Conservation (phyloP, 371 early-diverging fungal genomes). For the Syncephalis fuscata region DNA sequence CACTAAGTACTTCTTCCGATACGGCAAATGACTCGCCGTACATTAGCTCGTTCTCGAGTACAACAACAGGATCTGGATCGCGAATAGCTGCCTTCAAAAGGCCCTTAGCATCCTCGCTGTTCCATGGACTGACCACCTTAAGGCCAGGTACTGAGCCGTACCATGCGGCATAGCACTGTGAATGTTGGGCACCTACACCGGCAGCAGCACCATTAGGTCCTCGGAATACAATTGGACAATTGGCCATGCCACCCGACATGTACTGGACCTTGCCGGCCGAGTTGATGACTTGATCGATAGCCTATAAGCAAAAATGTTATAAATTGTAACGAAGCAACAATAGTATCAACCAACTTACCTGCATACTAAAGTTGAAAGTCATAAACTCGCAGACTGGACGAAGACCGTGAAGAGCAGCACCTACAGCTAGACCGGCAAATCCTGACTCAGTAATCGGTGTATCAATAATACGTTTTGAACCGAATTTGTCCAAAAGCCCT, state of each 20-base stretch:
- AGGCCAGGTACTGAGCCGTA: conserved; percentile 97
- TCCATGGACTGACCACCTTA: conserved; percentile 98
- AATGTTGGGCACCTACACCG: conserved; percentile 99
- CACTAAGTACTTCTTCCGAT: conserved; percentile 59
- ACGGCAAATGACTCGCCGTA: conserved; percentile 86
- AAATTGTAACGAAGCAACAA: background rate
- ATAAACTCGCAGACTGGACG: conserved; percentile 99
- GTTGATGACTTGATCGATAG: conserved; percentile 99
- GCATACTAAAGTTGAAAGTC: conserved; percentile 99
- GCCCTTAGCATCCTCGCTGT: conserved; percentile 96
- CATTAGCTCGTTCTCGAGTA: conserved; percentile 98
- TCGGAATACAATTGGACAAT: conserved; percentile 97
- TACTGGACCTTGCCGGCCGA: conserved; percentile 97
- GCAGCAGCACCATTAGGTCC: conserved; percentile 99
- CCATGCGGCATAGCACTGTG: conserved; percentile 97
- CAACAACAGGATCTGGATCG: conserved; percentile 97
- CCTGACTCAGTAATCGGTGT: conserved; percentile 99
- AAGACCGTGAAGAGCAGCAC: conserved; percentile 90
- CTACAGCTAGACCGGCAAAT: conserved; percentile 97
- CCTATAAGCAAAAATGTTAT: conserved; percentile 23
- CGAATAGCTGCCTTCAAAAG: conserved; percentile 91
- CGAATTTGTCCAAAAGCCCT: conserved; percentile 96
- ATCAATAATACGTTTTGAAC: conserved; percentile 93
- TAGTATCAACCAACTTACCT: no score
- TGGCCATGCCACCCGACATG: conserved; percentile 92